These are phyloP conservation scores for Aspergillus pseudoglaucus DNA, from an alignment of 2,329 filamentous ascomycete genomes.

Conservation along the genomic window DNA sequence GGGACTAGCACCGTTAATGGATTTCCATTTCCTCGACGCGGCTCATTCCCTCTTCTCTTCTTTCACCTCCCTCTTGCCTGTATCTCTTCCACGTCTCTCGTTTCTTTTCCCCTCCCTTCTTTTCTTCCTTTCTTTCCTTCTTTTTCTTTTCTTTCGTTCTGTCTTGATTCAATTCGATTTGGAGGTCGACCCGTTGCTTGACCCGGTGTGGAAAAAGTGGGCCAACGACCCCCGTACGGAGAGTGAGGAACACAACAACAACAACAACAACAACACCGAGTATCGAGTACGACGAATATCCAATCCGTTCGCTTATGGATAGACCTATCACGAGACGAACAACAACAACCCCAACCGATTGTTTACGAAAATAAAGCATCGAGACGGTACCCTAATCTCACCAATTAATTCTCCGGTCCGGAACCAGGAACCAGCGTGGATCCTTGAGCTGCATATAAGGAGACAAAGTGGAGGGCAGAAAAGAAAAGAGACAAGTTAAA, in stretches of 20 bases:
- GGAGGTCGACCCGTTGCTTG: background rate
- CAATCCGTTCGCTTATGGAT: no score
- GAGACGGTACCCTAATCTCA: no score
- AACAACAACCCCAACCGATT: no score
- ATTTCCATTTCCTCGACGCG: background rate
- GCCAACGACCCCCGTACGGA: no score
- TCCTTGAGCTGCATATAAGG: background rate
- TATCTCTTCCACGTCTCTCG: background rate
- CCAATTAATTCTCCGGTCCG: background rate
- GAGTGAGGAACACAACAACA: no score
- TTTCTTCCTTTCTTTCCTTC: background rate
- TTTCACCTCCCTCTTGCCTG: background rate
- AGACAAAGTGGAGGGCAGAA: no score
- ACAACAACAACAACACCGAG: no score
- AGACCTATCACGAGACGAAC: no score
- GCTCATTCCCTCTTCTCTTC: background rate
- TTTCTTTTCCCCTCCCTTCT: background rate
- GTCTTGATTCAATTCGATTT: no score
- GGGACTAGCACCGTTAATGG: background rate
- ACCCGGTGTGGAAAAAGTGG: background rate
- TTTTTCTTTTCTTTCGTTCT: background rate
- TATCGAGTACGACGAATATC: no score
- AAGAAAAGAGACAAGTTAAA: background rate
- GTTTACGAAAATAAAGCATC: no score
- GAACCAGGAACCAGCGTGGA: constrained; percentile 1